A percentile compares a stretch with the other conserved stretches of the same genome.
phyloP scores from a whole-genome alignment of 352 stramenopile genomes.

The Globisporangium orthogonon region DNA sequence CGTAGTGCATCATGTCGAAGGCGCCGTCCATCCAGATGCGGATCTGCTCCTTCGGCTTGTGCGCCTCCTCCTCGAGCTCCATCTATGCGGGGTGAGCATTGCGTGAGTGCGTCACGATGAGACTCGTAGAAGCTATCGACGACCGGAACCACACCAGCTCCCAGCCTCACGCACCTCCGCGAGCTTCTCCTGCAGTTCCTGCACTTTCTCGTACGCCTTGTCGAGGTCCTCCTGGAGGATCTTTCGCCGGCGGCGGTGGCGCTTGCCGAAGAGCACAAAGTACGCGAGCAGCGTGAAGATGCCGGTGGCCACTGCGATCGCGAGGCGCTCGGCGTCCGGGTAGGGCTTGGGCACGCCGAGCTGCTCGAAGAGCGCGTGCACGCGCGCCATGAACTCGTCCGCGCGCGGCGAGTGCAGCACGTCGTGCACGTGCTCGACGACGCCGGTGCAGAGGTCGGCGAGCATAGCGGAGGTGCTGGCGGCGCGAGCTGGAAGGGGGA shows the following conservation, averaged over 20 bases:
- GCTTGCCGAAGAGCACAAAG: conserved; percentile 87
- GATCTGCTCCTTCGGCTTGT: conserved; percentile 83
- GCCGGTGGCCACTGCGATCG: conserved; percentile 74
- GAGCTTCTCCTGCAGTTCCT: conserved; percentile 82
- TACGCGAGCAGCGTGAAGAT: conserved; percentile 81
- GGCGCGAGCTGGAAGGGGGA: not conserved
- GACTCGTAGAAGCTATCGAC: not conserved
- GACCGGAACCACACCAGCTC: too few relatives aligned
- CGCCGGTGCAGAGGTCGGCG: conserved; percentile 43
- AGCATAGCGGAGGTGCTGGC: conserved; percentile 19
- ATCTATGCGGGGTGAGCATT: conserved; percentile 24
- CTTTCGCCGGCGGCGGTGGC: conserved; percentile 60
- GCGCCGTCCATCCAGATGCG: conserved; percentile 99
- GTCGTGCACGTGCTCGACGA: conserved; percentile 71
- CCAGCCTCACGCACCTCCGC: conserved; percentile 27
- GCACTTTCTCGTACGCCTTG: conserved; percentile 69
- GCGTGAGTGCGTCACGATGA: not conserved
- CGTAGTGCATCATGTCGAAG: conserved; percentile 99
- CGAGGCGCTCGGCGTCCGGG: conserved; percentile 76
- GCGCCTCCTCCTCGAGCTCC: conserved; percentile 67
- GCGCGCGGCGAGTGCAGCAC: conserved; percentile 71
- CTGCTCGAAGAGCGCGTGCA: conserved; percentile 58
- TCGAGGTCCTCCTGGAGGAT: conserved; percentile 74
- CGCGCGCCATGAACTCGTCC: conserved; percentile 61
- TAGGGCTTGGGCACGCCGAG: conserved; percentile 80